Conservation (phyloP, 352 stramenopile species). For the Pythium coloratum region DNA sequence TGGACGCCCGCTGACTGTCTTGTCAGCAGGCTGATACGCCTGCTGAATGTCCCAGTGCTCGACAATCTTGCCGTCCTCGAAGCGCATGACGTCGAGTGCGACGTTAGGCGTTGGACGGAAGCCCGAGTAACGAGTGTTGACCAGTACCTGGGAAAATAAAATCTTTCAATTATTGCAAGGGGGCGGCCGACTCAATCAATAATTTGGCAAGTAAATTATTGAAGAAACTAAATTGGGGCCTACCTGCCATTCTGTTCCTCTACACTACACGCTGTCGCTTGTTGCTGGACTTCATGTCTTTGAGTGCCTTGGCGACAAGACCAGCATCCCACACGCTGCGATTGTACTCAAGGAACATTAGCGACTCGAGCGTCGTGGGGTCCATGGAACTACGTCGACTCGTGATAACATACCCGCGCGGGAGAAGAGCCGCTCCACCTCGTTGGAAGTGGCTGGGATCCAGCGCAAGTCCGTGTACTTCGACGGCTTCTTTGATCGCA, state of each 20-base stretch:
- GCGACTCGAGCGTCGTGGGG: slow-evolving; percentile 9
- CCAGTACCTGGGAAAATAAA: background rate
- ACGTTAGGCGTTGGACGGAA: too few relatives aligned
- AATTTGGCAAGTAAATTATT: background rate
- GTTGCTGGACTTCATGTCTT: background rate
- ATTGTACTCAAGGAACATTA: slow-evolving; percentile 8
- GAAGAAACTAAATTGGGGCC: background rate
- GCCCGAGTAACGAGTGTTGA: too few relatives aligned
- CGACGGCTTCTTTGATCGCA: background rate
- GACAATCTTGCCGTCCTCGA: too few relatives aligned
- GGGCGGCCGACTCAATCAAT: background rate
- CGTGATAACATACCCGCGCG: background rate
- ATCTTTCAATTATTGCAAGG: background rate
- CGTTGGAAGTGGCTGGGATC: slow-evolving; percentile 19
- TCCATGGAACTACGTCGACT: background rate
- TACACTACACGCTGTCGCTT: background rate
- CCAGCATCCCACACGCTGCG: background rate
- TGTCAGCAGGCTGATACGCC: too few relatives aligned
- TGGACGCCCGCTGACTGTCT: too few relatives aligned
- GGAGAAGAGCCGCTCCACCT: slow-evolving; percentile 18
- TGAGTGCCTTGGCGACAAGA: background rate
- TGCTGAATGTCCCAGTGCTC: too few relatives aligned
- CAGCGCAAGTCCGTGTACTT: slow-evolving; percentile 6
- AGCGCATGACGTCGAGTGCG: too few relatives aligned
- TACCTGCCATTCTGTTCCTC: too few relatives aligned